Percentiles rank a stretch among this genome's conserved stretches.
Conservation (phyloP, 1,284 basidiomycete genomes). For the Tilletiaria anomala region DNA sequence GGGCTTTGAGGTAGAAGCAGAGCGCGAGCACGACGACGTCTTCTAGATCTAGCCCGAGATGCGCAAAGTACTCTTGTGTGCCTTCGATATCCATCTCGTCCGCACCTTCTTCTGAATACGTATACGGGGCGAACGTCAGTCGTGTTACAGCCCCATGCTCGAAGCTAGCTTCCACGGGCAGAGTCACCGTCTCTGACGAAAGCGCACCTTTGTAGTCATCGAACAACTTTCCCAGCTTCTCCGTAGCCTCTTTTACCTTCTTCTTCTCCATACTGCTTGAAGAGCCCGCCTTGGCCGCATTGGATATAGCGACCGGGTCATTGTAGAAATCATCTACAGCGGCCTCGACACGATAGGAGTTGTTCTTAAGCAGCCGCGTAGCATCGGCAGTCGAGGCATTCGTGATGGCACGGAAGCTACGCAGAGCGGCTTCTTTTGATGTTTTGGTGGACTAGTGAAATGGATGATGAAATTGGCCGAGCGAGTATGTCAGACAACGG, state of each 20-base stretch:
- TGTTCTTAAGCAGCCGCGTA: slow-evolving; percentile 55
- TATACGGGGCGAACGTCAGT: slow-evolving; percentile 1
- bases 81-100: slow-evolving; percentile 29
- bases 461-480: too few species aligned
- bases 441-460: slow-evolving; percentile 16
- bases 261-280: not conserved
- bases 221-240: slow-evolving; percentile 52
- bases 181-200: too few species aligned
- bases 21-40: slow-evolving; percentile 33
- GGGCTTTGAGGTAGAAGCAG: slow-evolving; percentile 29
- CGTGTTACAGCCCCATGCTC: too few species aligned
- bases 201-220: slow-evolving; percentile 60
- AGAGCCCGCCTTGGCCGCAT: slow-evolving; percentile 15
- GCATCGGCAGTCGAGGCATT: slow-evolving; percentile 46
- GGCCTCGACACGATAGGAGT: slow-evolving; percentile 53
- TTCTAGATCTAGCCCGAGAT: slow-evolving; percentile 24
- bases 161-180: not conserved
- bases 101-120: slow-evolving; percentile 12
- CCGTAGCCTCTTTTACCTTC: slow-evolving; percentile 15
- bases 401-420: slow-evolving; percentile 15
- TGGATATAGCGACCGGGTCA: slow-evolving; percentile 18
- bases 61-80: slow-evolving; percentile 25
- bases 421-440: slow-evolving; percentile 16
- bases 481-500: too few species aligned
- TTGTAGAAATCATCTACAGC: slow-evolving; percentile 63